Evolutionary conservation across 495 filamentous ascomycete species (phyloP).

Genomic region (Talaromyces adpressus): DNA sequence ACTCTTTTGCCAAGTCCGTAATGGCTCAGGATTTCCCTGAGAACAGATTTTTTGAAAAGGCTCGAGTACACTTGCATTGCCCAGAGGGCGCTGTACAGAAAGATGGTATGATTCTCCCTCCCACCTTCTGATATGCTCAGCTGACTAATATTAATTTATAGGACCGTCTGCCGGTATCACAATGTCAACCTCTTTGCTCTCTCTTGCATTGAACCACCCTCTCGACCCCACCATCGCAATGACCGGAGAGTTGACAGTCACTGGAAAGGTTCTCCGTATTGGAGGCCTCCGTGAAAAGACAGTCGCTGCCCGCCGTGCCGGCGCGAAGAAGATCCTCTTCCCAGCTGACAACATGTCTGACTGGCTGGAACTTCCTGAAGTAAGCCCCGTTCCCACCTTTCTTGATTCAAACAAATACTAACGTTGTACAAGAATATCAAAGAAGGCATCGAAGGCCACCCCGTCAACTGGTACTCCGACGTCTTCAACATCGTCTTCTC

Average conservation of each 20-base stretch:
- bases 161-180: slow-evolving; percentile 90
- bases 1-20: slow-evolving; percentile 88
- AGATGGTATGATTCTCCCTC: slow-evolving; percentile 52
- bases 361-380: slow-evolving; percentile 97
- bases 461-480: slow-evolving; percentile 89
- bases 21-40: slow-evolving; percentile 78
- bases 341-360: slow-evolving; percentile 90
- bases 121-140: slow-evolving; percentile 1
- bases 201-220: slow-evolving; percentile 68
- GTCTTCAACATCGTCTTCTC: slow-evolving; percentile 90
- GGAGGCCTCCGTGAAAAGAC: slow-evolving; percentile 97
- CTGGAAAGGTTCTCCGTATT: slow-evolving; percentile 94
- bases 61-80: slow-evolving; percentile 91
- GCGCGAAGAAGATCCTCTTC: slow-evolving; percentile 93
- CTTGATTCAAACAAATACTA: slow-evolving; percentile 1
- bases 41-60: slow-evolving; percentile 95
- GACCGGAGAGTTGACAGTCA: slow-evolving; percentile 97
- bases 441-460: slow-evolving; percentile 80
- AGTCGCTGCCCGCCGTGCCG: slow-evolving; percentile 90
- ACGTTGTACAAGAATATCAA: slow-evolving; percentile 70
- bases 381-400: slow-evolving; percentile 36
- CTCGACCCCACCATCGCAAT: slow-evolving; percentile 88
- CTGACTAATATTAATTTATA: slow-evolving; percentile 10
- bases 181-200: slow-evolving; percentile 89
- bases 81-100: slow-evolving; percentile 96